Base-by-base conservation (phyloP, 2,329 filamentous ascomycete species). In the Cadophora sp. region DNA sequence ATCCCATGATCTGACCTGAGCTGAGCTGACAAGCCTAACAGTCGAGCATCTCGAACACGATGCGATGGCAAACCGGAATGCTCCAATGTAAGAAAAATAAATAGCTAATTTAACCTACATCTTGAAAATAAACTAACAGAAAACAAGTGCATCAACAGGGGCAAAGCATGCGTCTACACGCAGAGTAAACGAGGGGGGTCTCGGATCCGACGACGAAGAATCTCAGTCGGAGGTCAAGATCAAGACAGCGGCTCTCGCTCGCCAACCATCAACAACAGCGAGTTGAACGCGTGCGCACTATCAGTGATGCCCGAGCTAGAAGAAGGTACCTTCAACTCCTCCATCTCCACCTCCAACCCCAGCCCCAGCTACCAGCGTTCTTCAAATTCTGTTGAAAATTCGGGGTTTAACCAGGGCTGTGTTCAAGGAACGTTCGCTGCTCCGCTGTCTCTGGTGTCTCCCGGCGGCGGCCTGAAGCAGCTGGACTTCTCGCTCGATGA, bases 391-490 rank as follows among this genome's bases (percentile, higher is more conserved):
- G 9, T 20, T 33, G 24, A 33, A 41, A 41, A 43, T n/a, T 53
- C 41, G 30, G 55, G 43, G 47, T 27, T 59, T 59, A 56, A 61
- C n/a, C 55, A 30, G 18, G 48, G 27, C 14, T 47, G 4, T 39
- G 7, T 30, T 59, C 27, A 61, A 79, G 76, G 76, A 45, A 74
- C 80, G 30, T 72, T 77, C 65, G 81, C 82, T 70, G 67, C 63
- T 14, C 68, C 72, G 4, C 50, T 72, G 13, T 65, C 53, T 16
- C 53, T 73, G 30, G 72, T 70, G 1, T 50, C 81, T 11, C 82
- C 83, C 1, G 82, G 83, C 1, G 83, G 82, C 7, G 83, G 82
- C 6, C 77, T 85, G 55, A 82, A 80, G 65, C 78, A 81, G 62
- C 75, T 84, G 7, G 81, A 80, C 24, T 82, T 83, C 69, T 77